Evolutionary conservation across 2,329 filamentous ascomycete species (phyloP).

Genomic region (Neonectria faginata): DNA sequence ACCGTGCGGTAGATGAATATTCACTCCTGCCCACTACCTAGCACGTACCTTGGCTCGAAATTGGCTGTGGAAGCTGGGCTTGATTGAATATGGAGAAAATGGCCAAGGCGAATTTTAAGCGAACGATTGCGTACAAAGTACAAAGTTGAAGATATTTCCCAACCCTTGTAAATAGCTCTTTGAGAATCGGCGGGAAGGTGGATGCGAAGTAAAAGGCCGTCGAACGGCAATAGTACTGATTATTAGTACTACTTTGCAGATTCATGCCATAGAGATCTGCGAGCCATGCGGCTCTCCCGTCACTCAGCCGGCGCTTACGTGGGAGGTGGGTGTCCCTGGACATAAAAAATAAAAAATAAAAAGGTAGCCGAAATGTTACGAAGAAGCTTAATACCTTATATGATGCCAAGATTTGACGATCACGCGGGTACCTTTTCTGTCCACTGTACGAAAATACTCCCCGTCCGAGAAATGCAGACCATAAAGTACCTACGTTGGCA

Average conservation of each 20-base stretch:
- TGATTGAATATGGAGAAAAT: background rate
- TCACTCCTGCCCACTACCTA: background rate
- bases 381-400: slow-evolving; percentile 10
- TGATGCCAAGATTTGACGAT: background rate
- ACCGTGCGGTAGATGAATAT: background rate
- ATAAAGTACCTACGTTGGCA: too few relatives aligned
- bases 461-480: too few relatives aligned
- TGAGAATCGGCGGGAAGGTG: background rate
- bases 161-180: background rate
- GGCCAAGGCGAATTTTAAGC: background rate
- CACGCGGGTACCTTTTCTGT: too few relatives aligned
- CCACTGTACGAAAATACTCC: too few relatives aligned
- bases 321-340: too few relatives aligned
- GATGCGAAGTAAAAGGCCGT: background rate
- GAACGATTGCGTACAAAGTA: background rate
- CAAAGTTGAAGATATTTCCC: background rate
- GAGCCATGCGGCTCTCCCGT: background rate
- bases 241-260: background rate
- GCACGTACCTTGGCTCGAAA: background rate
- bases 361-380: too few relatives aligned
- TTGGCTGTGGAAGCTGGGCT: background rate
- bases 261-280: background rate
- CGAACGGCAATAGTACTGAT: background rate
- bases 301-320: too few relatives aligned
- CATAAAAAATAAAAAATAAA: too few relatives aligned